Conservation (phyloP, 2,329 filamentous ascomycete species). For the Stromatinia cepivora region DNA sequence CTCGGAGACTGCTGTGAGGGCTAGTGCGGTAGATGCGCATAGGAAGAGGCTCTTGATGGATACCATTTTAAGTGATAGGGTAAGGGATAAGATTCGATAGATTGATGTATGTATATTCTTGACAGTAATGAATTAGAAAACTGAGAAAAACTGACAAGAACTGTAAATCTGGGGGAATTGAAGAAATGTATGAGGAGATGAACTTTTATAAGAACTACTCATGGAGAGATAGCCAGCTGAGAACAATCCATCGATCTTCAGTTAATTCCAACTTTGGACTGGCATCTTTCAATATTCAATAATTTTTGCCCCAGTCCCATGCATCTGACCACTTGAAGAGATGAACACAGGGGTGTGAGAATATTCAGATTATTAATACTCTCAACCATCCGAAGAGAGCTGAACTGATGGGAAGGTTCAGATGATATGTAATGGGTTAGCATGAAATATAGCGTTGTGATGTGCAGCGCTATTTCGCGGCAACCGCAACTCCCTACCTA, state of each 20-base stretch:
- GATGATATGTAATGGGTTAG: neutral
- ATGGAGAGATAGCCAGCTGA: neutral
- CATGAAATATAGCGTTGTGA: conserved; percentile 2
- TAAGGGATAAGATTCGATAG: neutral
- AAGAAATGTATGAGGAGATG: neutral
- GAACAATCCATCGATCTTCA: neutral
- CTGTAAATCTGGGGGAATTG: neutral
- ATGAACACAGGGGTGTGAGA: neutral
- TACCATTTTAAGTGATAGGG: neutral
- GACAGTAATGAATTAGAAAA: neutral
- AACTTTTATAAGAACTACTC: neutral
- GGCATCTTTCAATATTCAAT: neutral
- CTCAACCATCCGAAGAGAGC: neutral
- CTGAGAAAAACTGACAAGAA: neutral
- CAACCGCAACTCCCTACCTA: neutral
- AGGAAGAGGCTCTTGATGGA: neutral
- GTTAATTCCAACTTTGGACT: neutral
- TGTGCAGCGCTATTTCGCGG: conserved; percentile 1
- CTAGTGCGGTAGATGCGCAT: neutral
- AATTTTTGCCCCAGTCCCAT: neutral
- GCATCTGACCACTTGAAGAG: neutral
- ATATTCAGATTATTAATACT: neutral
- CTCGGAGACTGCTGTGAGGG: neutral
- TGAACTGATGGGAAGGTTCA: neutral
- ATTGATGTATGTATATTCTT: neutral